Evolutionary conservation across 306 rosid species (phyloP).

Genomic region (Leucaena leucocephala): DNA sequence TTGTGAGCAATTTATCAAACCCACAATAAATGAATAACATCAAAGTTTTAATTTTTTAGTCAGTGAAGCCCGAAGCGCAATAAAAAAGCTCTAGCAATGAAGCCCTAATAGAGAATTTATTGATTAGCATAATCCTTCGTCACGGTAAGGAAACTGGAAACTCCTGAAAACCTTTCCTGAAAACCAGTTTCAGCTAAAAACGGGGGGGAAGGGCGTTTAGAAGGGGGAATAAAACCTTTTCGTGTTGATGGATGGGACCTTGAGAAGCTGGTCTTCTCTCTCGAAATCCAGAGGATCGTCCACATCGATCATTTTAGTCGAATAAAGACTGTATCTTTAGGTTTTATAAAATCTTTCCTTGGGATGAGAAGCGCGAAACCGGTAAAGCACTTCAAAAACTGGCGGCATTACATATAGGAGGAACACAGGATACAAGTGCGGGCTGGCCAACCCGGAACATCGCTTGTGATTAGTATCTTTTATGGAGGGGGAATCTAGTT

Average conservation of each 20-base stretch:
- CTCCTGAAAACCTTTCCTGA: slow-evolving; percentile 43
- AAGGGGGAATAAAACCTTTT: slow-evolving; percentile 52
- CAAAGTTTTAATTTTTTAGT: background rate
- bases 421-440: background rate
- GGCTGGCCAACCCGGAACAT: background rate
- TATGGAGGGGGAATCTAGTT: too few relatives aligned
- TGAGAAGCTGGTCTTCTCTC: slow-evolving; percentile 58
- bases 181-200: background rate
- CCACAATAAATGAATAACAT: background rate
- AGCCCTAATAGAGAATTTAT: slow-evolving; percentile 14
- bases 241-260: slow-evolving; percentile 34
- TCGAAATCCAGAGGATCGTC: slow-evolving; percentile 72
- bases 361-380: slow-evolving; percentile 22
- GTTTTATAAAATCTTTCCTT: background rate
- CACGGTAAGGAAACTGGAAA: slow-evolving; percentile 13
- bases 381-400: background rate
- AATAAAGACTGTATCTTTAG: background rate
- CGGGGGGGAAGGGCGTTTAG: background rate
- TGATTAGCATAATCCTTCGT: slow-evolving; percentile 16
- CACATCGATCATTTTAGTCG: slow-evolving; percentile 22
- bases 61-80: background rate
- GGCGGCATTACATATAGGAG: background rate
- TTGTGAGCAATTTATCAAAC: background rate
- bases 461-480: background rate
- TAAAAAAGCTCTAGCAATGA: background rate